Evolutionary conservation across 805 yeast genomes (phyloP).

Genomic region (Barnettozyma salicaria): DNA sequence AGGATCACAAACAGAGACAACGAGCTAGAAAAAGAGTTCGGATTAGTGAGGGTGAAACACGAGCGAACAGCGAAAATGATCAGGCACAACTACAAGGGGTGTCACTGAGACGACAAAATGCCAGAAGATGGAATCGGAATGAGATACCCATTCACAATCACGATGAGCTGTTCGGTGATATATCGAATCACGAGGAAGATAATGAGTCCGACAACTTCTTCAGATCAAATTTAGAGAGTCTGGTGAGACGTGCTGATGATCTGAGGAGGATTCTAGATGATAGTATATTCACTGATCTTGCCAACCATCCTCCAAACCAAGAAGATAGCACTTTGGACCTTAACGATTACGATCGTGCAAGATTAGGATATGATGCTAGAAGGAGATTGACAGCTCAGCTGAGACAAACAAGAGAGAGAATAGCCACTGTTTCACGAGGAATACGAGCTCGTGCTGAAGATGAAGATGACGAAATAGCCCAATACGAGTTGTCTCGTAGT

Average conservation of each 20-base stretch:
- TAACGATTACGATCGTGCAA: neutral
- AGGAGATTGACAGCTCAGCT: slow-evolving; percentile 1
- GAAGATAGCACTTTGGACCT: neutral
- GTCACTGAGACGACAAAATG: slow-evolving; percentile 9
- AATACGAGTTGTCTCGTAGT: no score
- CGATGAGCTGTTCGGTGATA: neutral
- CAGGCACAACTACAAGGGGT: neutral
- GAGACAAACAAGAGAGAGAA: slow-evolving; percentile 3
- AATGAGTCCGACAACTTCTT: neutral
- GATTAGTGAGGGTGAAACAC: slow-evolving; percentile 7
- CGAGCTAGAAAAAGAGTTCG: slow-evolving; percentile 8
- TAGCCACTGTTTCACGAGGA: neutral
- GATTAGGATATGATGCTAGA: slow-evolving; percentile 3
- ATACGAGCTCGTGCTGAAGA: no score
- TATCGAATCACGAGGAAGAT: neutral
- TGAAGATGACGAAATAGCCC: no score
- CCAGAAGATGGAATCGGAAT: slow-evolving; percentile 6
- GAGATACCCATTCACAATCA: slow-evolving; percentile 1
- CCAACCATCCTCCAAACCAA: neutral
- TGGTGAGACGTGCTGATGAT: slow-evolving; percentile 6
- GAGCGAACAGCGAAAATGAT: neutral
- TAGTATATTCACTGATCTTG: slow-evolving; percentile 4
- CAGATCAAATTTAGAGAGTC: slow-evolving; percentile 1
- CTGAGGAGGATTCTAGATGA: slow-evolving; percentile 5
- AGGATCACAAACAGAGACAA: neutral